Evolutionary conservation across 768 basidiomycete genomes (phyloP), one percentile per base, ranked within the genome.

Genomic region (Mycena belliarum): DNA sequence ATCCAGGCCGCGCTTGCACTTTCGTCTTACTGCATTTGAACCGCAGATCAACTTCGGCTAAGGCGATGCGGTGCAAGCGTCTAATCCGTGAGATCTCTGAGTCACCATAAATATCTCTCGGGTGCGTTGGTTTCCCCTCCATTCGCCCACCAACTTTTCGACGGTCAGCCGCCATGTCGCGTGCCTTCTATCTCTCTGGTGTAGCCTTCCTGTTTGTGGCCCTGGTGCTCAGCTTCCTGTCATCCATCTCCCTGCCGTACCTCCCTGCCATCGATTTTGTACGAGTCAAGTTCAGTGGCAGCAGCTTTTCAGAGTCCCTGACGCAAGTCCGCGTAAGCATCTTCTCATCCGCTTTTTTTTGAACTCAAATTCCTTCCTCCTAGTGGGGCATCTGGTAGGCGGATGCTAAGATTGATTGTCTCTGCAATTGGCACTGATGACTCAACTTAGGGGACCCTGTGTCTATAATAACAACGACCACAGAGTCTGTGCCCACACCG

Each of bases 241-340:
- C 52, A 4, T 65, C 64, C 4, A 65, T 65, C 48, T 65, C 64
- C 20, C 59, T 63, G 20, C 64, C 64, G 5, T 58, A 57, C 26
- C 55, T 65, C 32, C 52, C 55, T 6, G 57, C 64, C 18, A 26
- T 65, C 40, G 64, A 65, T 42, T 57, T 60, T 26, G 53, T 32
- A 10, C 64, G 61, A 23, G 56, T 57, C 51, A 40, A 38, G 1
- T 55, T 60, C 43, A 10, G 14, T 10, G 2, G 11, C 7, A 35
- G 10, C n/a, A 8, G 45, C 12, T 24, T 38, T 45, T 33, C 25
- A 7, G 41, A 48, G n/a, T 9, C 40, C 12, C n/a, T 56, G 45
- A 47, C 16, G 14, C 28, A 60, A 60, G 44, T 60, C 5, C 53
- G 57, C 40, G 61, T 59, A 45, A 33, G 57, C 56, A 18, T 11